A percentile compares a stretch with the other conserved stretches of the same genome.
phyloP scores from a whole-genome alignment of 2,329 filamentous ascomycete genomes.

The Ramularia collo-cygni region DNA sequence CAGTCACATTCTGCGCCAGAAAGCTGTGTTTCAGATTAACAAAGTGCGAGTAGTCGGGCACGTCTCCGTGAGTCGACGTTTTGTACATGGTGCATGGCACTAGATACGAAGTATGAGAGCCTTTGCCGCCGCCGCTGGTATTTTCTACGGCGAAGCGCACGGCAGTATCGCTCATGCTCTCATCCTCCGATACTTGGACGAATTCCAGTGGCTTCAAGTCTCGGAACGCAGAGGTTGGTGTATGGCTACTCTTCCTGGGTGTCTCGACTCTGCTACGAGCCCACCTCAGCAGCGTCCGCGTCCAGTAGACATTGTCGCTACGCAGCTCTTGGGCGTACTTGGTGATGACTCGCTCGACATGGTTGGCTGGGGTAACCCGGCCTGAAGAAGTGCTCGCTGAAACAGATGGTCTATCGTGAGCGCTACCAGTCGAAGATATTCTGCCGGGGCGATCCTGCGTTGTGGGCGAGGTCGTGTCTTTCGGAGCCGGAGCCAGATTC shows the following conservation, averaged over 20 bases:
- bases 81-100: constrained; percentile 8
- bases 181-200: not conserved
- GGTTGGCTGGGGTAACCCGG: constrained; percentile 4
- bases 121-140: not conserved
- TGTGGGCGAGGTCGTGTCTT: no score
- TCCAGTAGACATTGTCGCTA: constrained; percentile 25
- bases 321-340: constrained; percentile 23
- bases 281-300: constrained; percentile 13
- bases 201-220: constrained; percentile 11
- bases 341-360: constrained; percentile 20
- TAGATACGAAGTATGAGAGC: constrained; percentile 4
- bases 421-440: no score
- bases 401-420: no score
- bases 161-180: not conserved
- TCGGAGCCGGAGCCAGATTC: no score
- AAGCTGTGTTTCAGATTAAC: constrained; percentile 37
- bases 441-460: no score
- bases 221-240: constrained; percentile 12
- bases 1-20: constrained; percentile 35
- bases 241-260: not conserved
- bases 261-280: constrained; percentile 11
- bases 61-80: constrained; percentile 10
- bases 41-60: constrained; percentile 38
- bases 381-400: no score
- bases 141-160: constrained; percentile 6